phyloP scores from a whole-genome alignment of 306 rosid genomes.

The barrel medic (Medicago truncatula) region MtrunA17r5.0-ANR NC_053048.1:37990001-37990500 shows the following conservation, averaged over 20 bases:
- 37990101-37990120: conserved; percentile 44
- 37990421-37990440: no score
- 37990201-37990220: conserved; percentile 62
- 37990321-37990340: neutral
- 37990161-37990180: conserved; percentile 50
- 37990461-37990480: neutral
- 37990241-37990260: conserved; percentile 74
- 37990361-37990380: neutral
- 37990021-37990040: neutral
- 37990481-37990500: neutral
- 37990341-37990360: no score
- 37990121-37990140: conserved; percentile 60
- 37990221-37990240: conserved; percentile 48
- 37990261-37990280: conserved; percentile 58
- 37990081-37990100: conserved; percentile 51
- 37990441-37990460: no score
- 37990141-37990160: conserved; percentile 57
- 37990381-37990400: neutral
- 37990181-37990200: conserved; percentile 59
- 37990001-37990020: neutral
- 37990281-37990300: conserved; percentile 69
- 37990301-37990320: conserved; percentile 56
- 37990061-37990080: conserved; percentile 49
- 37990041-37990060: neutral
- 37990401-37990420: neutral